A percentile compares a stretch with the other conserved stretches of the same genome.
These are phyloP conservation scores for Lodderomyces jiufengensis DNA, from an alignment of 1,139 yeast genomes.

Conservation along the genomic window DNA sequence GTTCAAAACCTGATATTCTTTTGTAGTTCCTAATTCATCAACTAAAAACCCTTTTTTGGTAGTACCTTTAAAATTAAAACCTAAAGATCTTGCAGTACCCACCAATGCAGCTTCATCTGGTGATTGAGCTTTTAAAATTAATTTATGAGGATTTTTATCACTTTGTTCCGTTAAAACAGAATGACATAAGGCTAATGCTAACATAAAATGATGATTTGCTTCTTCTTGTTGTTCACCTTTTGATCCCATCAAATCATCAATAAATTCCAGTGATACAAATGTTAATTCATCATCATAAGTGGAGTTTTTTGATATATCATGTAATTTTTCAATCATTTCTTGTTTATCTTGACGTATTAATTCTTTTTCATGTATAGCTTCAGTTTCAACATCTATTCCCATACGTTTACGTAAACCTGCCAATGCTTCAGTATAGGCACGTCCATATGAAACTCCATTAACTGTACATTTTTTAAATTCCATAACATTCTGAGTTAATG, in stretches of 20 bases:
- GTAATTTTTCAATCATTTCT: constrained; percentile 34
- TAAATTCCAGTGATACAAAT: constrained; percentile 46
- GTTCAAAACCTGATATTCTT: constrained; percentile 47
- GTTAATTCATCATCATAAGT: constrained; percentile 42
- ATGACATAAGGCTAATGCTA: constrained; percentile 54
- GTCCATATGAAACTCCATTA: constrained; percentile 52
- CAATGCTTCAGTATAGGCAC: constrained; percentile 59
- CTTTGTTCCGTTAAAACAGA: constrained; percentile 54
- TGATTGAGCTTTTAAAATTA: constrained; percentile 53
- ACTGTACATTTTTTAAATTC: constrained; percentile 60
- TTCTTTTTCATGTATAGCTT: constrained; percentile 37
- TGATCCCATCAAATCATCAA: constrained; percentile 33
- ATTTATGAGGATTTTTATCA: constrained; percentile 32
- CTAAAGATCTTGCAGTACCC: constrained; percentile 55
- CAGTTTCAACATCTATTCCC: constrained; percentile 52
- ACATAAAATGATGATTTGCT: constrained; percentile 50
- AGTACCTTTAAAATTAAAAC: constrained; percentile 46
- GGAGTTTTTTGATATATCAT: constrained; percentile 17
- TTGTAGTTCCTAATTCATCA: constrained; percentile 39
- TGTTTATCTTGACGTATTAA: constrained; percentile 35
- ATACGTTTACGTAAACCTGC: constrained; percentile 56
- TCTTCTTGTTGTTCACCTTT: constrained; percentile 29
- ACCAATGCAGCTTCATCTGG: constrained; percentile 67
- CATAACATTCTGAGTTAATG: constrained; percentile 59
- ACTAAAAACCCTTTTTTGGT: constrained; percentile 45